phyloP scores from a whole-genome alignment of 495 filamentous ascomycete species.

The Saxophila tyrrhenica region DNA sequence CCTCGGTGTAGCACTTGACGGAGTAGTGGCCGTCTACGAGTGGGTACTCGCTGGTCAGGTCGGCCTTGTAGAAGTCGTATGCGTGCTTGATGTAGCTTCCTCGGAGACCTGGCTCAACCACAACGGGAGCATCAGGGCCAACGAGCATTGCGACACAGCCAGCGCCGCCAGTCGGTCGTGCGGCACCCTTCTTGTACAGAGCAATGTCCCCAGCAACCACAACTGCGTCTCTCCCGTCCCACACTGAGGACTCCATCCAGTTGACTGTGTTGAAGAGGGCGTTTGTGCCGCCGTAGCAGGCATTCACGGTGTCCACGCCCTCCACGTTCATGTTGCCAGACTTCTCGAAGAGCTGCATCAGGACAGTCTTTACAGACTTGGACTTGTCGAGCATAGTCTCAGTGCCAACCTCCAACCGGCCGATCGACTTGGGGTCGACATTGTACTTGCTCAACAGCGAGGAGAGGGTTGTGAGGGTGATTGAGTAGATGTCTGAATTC shows the following conservation, averaged over 20 bases:
- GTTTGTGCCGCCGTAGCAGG: constrained; percentile 97
- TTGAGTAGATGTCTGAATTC: constrained; percentile 85
- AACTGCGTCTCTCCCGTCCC: constrained; percentile 91
- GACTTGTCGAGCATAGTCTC: constrained; percentile 99
- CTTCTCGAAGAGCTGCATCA: constrained; percentile 91
- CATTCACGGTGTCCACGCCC: constrained; percentile 92
- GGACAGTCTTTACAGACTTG: constrained; percentile 98
- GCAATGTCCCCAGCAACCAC: constrained; percentile 96
- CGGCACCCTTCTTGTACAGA: constrained; percentile 91
- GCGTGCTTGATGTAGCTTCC: constrained; percentile 88
- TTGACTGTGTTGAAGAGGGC: constrained; percentile 94
- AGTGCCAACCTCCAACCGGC: constrained; percentile 92
- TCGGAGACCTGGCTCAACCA: constrained; percentile 82
- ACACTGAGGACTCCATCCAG: constrained; percentile 95
- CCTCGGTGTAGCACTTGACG: constrained; percentile 87
- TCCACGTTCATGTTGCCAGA: constrained; percentile 86
- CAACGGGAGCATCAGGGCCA: constrained; percentile 84
- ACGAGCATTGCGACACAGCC: constrained; percentile 91
- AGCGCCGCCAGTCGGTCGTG: constrained; percentile 89
- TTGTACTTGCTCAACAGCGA: constrained; percentile 87
- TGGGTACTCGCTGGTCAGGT: constrained; percentile 95
- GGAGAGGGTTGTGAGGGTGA: constrained; percentile 78
- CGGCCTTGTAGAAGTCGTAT: constrained; percentile 99
- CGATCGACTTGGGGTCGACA: constrained; percentile 80
- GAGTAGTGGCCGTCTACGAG: constrained; percentile 95